Base-by-base conservation (phyloP, 2,329 filamentous ascomycete genomes). In the Akanthomyces dipterigenus region DNA sequence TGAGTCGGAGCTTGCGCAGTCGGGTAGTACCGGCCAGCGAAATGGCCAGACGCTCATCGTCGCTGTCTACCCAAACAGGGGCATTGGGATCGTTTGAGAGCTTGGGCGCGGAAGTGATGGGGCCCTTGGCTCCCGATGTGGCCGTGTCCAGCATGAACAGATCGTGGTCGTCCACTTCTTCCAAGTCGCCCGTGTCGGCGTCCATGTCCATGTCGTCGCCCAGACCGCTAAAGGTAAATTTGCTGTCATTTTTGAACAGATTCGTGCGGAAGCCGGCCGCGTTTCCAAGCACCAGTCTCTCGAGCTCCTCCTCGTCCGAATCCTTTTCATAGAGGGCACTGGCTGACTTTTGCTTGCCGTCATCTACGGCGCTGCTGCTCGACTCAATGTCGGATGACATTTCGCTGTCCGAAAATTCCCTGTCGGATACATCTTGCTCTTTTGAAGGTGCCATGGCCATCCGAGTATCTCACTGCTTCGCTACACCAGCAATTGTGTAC, bases 51-150 rank as follows among this genome's bases (percentile, higher is more conserved):
- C 90, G 84, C 70, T 98, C 95, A 70, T 99, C 95, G 69, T 99
- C 95, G 73, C 93, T 98, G 72, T 99, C 95, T 67, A 93, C 87
- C 95, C 95, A 99, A 1, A 86, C 90, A 3, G 88, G 81, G 22
- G 79, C 78, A 46, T 82, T 77, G 51, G 65, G 68, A 18, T 69
- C 65, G 16, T 65, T 62, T 14, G 60, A 54, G 22, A 67, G 65
- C 6, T 62, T 67, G 31, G 61, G 50, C 1, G 64, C 63, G 26
- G 68, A 63, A 22, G 68, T 66, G 46, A 65, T 38, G 20, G 70
- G 56, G 40, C 74, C 71, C 22, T 68, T 72, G n/a, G 68, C 67
- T 24, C 76, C 74, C 1, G 76, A 75, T 26, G 81, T 77, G 45
- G 84, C 86, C 1, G 88, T 83, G 72, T 97, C 92, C 65, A 93